Percentiles rank a stretch among this genome's conserved stretches.
phyloP scores from a whole-genome alignment of 2,329 filamentous ascomycete genomes.

The Teratosphaeria nubilosa region DNA sequence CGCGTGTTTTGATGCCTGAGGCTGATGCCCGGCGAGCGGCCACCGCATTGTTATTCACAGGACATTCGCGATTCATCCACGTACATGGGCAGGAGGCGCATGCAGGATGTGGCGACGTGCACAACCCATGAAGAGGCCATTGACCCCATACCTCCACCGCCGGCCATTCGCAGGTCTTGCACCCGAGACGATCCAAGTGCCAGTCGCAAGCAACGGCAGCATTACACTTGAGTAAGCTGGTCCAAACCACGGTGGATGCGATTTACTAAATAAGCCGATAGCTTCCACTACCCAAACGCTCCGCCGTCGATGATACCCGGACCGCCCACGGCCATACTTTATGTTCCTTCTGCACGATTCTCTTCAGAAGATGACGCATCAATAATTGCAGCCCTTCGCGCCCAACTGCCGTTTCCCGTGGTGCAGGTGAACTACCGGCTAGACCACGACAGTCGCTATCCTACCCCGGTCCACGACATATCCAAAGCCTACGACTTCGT shows the following conservation, averaged over 20 bases:
- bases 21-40: neutral
- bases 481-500: conserved; percentile 40
- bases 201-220: conserved; percentile 28
- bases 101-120: neutral
- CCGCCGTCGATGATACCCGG: neutral
- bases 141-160: neutral
- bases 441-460: conserved; percentile 28
- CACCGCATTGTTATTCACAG: neutral
- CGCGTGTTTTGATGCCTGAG: neutral
- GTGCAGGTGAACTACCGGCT: conserved; percentile 38
- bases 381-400: conserved; percentile 25
- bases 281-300: neutral
- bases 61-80: too few species aligned
- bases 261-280: neutral
- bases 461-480: conserved; percentile 39
- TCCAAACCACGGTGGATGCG: neutral
- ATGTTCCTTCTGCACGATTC: conserved; percentile 31
- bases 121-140: neutral
- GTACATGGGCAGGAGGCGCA: too few species aligned
- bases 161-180: neutral
- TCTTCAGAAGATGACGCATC: conserved; percentile 21
- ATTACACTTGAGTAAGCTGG: conserved; percentile 30
- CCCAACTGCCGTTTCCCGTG: conserved; percentile 29
- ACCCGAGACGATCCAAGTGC: neutral
- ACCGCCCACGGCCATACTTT: conserved; percentile 22